Conservation (phyloP, 176 grass and related monocot genomes). For the Oryza brachyantha region DNA sequence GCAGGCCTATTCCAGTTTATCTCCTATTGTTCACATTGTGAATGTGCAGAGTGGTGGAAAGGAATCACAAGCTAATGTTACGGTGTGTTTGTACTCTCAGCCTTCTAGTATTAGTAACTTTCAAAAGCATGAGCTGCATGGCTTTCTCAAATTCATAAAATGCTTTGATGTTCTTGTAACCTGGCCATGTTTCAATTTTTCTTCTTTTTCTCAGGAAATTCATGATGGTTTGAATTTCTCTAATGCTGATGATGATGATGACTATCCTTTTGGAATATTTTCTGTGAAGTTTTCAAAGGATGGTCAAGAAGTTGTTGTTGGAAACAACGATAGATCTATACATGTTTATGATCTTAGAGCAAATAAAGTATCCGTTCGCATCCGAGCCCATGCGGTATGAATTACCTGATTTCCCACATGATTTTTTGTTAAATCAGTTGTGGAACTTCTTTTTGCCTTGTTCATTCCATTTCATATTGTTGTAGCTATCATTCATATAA, state of each 20-base stretch:
- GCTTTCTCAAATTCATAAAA: not conserved
- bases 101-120: not conserved
- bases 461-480: not conserved
- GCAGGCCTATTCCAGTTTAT: conserved; percentile 86
- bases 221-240: conserved; percentile 75
- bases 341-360: conserved; percentile 85
- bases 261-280: conserved; percentile 69
- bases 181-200: not conserved
- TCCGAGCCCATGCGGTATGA: conserved; percentile 68
- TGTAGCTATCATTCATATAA: not conserved
- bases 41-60: conserved; percentile 55
- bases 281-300: conserved; percentile 92
- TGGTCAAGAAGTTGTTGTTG: conserved; percentile 82
- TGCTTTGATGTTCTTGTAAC: conserved; percentile 11
- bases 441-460: not conserved
- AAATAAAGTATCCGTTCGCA: conserved; percentile 60
- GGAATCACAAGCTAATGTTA: conserved; percentile 81
- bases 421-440: not conserved
- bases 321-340: conserved; percentile 69
- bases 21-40: conserved; percentile 79
- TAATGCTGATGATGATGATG: conserved; percentile 36
- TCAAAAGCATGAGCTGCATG: not conserved
- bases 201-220: conserved; percentile 61
- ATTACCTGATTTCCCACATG: not conserved
- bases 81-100: conserved; percentile 48